Conservation (phyloP, 2,329 filamentous ascomycete genomes). For the Emericellopsis atlantica region DNA sequence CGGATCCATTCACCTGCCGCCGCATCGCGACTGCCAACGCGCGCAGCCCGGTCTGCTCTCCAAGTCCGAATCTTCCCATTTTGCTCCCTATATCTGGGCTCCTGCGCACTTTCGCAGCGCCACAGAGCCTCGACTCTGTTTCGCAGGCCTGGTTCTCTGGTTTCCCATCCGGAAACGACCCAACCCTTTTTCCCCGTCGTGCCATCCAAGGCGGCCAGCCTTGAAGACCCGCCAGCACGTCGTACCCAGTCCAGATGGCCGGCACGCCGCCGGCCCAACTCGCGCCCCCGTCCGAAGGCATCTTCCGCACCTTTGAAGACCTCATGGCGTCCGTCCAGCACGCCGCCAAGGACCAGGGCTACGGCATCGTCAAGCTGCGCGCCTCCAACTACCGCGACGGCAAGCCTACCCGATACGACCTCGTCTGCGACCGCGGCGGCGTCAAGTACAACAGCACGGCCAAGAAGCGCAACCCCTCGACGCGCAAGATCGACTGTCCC, state of each 20-base stretch:
- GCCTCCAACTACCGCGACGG: constrained; percentile 52
- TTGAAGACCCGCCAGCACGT: constrained; percentile 11
- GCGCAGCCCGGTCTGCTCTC: neutral
- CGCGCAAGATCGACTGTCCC: constrained; percentile 51
- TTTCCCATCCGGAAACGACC: neutral
- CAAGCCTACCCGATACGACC: constrained; percentile 49
- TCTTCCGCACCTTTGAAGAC: constrained; percentile 47
- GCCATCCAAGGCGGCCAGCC: constrained; percentile 8
- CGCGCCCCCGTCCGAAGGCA: constrained; percentile 45
- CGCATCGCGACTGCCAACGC: neutral
- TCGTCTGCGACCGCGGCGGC: constrained; percentile 50
- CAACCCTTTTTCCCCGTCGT: constrained; percentile 6
- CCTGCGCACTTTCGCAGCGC: neutral
- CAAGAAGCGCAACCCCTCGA: constrained; percentile 51
- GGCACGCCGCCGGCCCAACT: constrained; percentile 34
- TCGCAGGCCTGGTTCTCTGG: neutral
- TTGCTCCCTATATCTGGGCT: neutral
- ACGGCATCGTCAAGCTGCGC: constrained; percentile 49
- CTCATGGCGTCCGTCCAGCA: constrained; percentile 44
- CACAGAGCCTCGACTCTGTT: constrained; percentile 1
- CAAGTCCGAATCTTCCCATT: too few species aligned
- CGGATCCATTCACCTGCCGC: neutral
- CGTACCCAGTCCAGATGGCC: constrained; percentile 26
- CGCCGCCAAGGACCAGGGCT: constrained; percentile 48
- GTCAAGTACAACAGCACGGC: constrained; percentile 54